phyloP scores from a whole-genome alignment of 2,329 filamentous ascomycete species.

The Exophiala viscosa region DNA sequence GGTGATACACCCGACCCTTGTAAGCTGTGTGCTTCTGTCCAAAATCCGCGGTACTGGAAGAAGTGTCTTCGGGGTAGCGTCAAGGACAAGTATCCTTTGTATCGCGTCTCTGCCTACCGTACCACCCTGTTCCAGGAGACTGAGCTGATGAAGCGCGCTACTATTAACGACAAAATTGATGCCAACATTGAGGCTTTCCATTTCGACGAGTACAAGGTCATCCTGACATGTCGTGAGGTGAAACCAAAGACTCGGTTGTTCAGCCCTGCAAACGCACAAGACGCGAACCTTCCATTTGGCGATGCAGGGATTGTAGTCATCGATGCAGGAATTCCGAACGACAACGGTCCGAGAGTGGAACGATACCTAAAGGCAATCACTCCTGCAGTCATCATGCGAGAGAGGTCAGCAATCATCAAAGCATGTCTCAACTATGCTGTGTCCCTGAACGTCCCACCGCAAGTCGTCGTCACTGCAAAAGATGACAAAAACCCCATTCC shows the following conservation, averaged over 20 bases:
- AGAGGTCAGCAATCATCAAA: conserved; percentile 49
- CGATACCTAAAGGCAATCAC: conserved; percentile 35
- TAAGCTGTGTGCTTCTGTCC: conserved; percentile 56
- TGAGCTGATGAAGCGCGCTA: conserved; percentile 40
- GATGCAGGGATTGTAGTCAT: conserved; percentile 44
- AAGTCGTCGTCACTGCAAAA: background rate
- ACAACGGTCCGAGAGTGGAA: conserved; percentile 33
- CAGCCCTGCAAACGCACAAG: background rate
- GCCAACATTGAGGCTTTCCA: conserved; percentile 55
- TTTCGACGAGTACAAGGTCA: conserved; percentile 51
- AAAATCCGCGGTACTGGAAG: conserved; percentile 59
- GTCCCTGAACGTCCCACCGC: conserved; percentile 5
- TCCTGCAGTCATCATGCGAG: conserved; percentile 37
- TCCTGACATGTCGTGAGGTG: conserved; percentile 42
- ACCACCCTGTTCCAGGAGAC: conserved; percentile 34
- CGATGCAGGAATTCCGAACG: conserved; percentile 46
- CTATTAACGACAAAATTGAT: conserved; percentile 41
- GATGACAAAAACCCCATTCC: conserved; percentile 46
- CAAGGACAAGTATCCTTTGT: conserved; percentile 56
- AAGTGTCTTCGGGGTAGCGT: conserved; percentile 57
- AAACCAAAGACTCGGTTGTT: conserved; percentile 32
- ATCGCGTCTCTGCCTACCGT: conserved; percentile 46
- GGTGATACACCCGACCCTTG: conserved; percentile 58
- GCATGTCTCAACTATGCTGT: conserved; percentile 9
- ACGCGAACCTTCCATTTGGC: conserved; percentile 35